Evolutionary conservation across 192 early-diverging fungal genomes (phyloP).

Genomic region (Backusella sp.): DNA sequence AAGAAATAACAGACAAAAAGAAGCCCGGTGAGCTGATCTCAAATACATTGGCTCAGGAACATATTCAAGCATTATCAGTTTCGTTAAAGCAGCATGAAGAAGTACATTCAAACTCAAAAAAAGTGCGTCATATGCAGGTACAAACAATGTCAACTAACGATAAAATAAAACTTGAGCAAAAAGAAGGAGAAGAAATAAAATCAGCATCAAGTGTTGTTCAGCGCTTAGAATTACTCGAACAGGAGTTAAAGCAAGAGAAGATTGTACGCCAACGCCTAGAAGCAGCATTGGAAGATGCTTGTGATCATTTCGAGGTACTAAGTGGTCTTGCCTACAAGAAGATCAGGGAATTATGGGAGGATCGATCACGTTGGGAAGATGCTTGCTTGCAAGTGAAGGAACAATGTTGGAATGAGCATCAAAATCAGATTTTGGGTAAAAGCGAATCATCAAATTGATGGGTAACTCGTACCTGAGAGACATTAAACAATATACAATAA

Average conservation of each 20-base stretch:
- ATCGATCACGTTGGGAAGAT: constrained; percentile 31
- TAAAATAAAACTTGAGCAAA: not conserved
- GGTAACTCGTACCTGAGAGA: no score
- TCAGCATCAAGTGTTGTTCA: not conserved
- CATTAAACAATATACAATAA: not conserved
- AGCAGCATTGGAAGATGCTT: constrained; percentile 48
- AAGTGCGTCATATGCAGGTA: constrained; percentile 30
- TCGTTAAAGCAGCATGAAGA: not conserved
- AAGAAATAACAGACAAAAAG: not conserved
- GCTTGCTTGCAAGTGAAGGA: constrained; percentile 27
- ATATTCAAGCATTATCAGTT: constrained; percentile 19
- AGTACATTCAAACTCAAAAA: constrained; percentile 15
- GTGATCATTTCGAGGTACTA: constrained; percentile 47
- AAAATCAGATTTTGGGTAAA: not conserved
- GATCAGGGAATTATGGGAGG: constrained; percentile 47
- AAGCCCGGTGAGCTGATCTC: constrained; percentile 23
- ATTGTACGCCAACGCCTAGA: constrained; percentile 24
- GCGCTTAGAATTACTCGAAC: constrained; percentile 7
- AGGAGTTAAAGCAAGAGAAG: constrained; percentile 10
- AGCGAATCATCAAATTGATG: not conserved
- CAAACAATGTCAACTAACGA: constrained; percentile 19
- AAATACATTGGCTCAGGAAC: constrained; percentile 19
- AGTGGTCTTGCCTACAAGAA: constrained; percentile 50
- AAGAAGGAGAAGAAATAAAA: not conserved
- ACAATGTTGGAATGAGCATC: constrained; percentile 9